Conservation (phyloP, 2,329 filamentous ascomycete species). For the Phymatotrichopsis omnivora region DNA sequence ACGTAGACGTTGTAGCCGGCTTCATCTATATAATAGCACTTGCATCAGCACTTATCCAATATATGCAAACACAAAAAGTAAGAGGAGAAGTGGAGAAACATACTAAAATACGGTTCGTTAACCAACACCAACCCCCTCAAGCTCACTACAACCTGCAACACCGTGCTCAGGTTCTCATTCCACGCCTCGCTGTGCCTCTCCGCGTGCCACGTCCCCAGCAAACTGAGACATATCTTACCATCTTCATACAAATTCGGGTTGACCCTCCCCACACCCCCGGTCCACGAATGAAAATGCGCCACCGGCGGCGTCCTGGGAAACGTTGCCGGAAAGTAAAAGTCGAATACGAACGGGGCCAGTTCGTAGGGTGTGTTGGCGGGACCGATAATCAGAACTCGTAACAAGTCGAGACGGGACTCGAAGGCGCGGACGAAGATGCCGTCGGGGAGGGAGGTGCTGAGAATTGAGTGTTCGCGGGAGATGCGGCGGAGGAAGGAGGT, state of each 20-base stretch:
- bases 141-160: slow-evolving; percentile 49
- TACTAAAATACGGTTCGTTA: slow-evolving; percentile 50
- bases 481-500: slow-evolving; percentile 40
- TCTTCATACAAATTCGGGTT: slow-evolving; percentile 53
- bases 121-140: slow-evolving; percentile 49
- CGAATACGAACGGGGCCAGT: slow-evolving; percentile 51
- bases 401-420: slow-evolving; percentile 48
- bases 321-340: slow-evolving; percentile 42
- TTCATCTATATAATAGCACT: slow-evolving; percentile 39
- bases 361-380: slow-evolving; percentile 52
- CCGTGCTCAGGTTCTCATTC: slow-evolving; percentile 43
- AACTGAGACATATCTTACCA: slow-evolving; percentile 48
- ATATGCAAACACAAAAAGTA: slow-evolving; percentile 1
- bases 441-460: slow-evolving; percentile 44
- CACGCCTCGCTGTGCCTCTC: slow-evolving; percentile 45
- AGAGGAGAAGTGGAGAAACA: slow-evolving; percentile 27
- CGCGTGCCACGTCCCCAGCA: slow-evolving; percentile 51
- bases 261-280: slow-evolving; percentile 42
- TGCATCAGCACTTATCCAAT: slow-evolving; percentile 8
- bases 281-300: slow-evolving; percentile 53
- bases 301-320: slow-evolving; percentile 46
- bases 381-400: slow-evolving; percentile 50
- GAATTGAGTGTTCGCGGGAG: slow-evolving; percentile 49
- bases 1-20: slow-evolving; percentile 49
- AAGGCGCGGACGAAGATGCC: slow-evolving; percentile 50